Base-by-base conservation (phyloP, 176 grass and related monocot species). In the Lolium rigidum region DNA sequence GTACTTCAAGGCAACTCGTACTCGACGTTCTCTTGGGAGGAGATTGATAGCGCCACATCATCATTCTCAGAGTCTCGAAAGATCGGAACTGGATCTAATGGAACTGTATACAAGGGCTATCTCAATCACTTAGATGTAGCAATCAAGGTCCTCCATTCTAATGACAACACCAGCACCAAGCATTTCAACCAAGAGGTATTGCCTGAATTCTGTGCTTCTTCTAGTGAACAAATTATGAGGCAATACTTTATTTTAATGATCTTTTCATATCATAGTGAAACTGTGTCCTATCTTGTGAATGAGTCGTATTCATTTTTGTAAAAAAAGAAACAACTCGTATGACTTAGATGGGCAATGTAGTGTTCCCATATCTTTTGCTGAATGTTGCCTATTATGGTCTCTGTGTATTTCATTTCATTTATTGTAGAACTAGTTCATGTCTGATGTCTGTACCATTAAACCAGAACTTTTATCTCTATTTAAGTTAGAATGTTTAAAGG, bases 171-270 rank as follows among this genome's bases (percentile, higher is more conserved):
- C 61, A 71, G 85, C 65, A 83, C 74, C 56, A 91, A 92, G 78
- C 93, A 98, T 80, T 92, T 98, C 68, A 88, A 89, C 47, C 93
- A 90, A 90, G 96, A 95, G 96, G 93, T 98, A 87, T 82, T 65
- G 26, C 50, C 41, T 14, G 10, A 50, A 13, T 50, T 6, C 47
- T 46, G 39, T 71, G 69, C 67, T 70, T 70, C 39, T 71, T 46
- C 20, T 72, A 11, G 68, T 12, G 20, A 71, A 43, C 20, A 46
- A 18, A 22, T 72, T 74, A 49, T 24, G 14, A 49, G 10, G 44
- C 46, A 74, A 47, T 44, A 74, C 43, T 49, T 5, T 49, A 16
- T 26, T 16, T 50, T 74, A 50, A 74, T 74, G 1, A 46, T 14
- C 13, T 26, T 25, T 74, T 25, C 46, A 74, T 50, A 24, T 9